Conservation (phyloP, 2,329 filamentous ascomycete genomes). For the Fusarium marasasianum region DNA sequence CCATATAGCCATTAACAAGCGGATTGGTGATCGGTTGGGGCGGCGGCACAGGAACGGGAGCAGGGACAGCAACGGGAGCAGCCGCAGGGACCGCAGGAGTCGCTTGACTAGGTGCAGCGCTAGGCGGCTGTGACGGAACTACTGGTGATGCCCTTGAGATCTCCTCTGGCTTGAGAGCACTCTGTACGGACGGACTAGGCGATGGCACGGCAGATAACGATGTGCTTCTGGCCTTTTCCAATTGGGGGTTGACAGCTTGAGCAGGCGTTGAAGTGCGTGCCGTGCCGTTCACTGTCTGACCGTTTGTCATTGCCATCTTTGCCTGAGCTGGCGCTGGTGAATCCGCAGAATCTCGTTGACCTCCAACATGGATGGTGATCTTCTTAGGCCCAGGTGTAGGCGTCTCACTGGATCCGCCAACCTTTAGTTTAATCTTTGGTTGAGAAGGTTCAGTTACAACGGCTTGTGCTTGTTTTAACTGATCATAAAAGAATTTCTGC, state of each 20-base stretch:
- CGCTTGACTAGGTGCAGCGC: conserved; percentile 28
- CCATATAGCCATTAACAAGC: conserved; percentile 46
- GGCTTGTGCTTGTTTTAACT: conserved; percentile 76
- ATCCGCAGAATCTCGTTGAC: conserved; percentile 62
- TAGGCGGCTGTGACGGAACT: conserved; percentile 28
- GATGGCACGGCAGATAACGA: conserved; percentile 52
- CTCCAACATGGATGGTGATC: conserved; percentile 77
- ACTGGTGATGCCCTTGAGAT: conserved; percentile 41
- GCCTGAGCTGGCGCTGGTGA: conserved; percentile 56
- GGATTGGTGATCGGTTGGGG: conserved; percentile 43
- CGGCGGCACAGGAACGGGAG: conserved; percentile 32
- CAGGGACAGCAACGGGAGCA: background rate
- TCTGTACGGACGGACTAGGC: conserved; percentile 55
- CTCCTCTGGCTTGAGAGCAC: conserved; percentile 51
- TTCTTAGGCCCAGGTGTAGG: conserved; percentile 63
- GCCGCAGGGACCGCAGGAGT: background rate
- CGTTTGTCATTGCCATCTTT: conserved; percentile 35
- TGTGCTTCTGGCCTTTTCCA: conserved; percentile 54
- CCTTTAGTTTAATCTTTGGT: conserved; percentile 83
- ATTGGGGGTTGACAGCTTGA: conserved; percentile 22
- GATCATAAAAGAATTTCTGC: conserved; percentile 74
- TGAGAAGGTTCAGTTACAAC: conserved; percentile 76
- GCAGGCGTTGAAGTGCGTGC: conserved; percentile 31
- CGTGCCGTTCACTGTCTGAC: conserved; percentile 33
- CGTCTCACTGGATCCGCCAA: conserved; percentile 59